A percentile compares a stretch with the other conserved stretches of the same genome.
phyloP scores from a whole-genome alignment of 306 rosid genomes.

The Lathyrus sativus region DNA sequence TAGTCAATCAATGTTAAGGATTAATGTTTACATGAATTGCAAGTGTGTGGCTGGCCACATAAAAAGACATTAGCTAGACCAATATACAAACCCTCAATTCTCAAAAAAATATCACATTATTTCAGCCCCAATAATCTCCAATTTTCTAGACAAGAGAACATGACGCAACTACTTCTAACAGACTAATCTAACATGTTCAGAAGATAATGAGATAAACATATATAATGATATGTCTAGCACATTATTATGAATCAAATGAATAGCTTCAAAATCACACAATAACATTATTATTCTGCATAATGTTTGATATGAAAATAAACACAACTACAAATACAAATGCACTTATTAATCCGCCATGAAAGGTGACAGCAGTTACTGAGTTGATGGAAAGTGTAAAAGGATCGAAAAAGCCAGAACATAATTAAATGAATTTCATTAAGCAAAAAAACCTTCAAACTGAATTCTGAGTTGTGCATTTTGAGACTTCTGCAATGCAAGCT shows the following conservation, averaged over 20 bases:
- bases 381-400: conserved; percentile 8
- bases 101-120: neutral
- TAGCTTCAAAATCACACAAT: neutral
- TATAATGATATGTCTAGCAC: conserved; percentile 2
- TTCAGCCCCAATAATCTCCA: neutral
- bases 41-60: neutral
- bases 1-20: conserved; percentile 30
- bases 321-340: conserved; percentile 28
- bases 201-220: conserved; percentile 15
- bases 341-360: conserved; percentile 24
- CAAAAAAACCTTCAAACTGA: conserved; percentile 80
- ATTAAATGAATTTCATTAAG: conserved; percentile 26
- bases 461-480: conserved; percentile 74
- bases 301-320: conserved; percentile 21
- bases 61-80: neutral
- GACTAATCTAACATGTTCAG: conserved; percentile 13
- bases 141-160: conserved; percentile 19
- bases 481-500: conserved; percentile 85
- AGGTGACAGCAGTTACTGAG: conserved; percentile 23
- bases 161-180: conserved; percentile 9
- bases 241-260: conserved; percentile 24
- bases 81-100: neutral
- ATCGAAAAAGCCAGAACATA: conserved; percentile 24
- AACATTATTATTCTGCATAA: neutral
- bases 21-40: conserved; percentile 19